Evolutionary conservation across 2,329 filamentous ascomycete species (phyloP).

Genomic region (Podosphaera aphanis): DNA sequence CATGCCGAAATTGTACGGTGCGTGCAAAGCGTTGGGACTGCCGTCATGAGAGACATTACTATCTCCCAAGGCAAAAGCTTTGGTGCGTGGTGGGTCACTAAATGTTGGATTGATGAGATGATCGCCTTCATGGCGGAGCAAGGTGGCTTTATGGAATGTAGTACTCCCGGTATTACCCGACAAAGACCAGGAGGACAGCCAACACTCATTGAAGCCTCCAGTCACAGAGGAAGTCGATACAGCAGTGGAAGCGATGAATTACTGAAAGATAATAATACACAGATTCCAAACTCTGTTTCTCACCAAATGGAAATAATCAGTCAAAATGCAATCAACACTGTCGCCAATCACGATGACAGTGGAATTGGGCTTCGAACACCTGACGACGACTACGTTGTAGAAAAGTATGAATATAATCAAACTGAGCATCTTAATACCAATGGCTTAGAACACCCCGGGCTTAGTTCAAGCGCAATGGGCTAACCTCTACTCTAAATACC

Average conservation of each 20-base stretch:
- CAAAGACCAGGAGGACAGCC: constrained; percentile 4
- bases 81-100: constrained; percentile 85
- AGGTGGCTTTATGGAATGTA: constrained; percentile 60
- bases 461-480: not conserved
- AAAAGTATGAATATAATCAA: constrained; percentile 1
- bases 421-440: not conserved
- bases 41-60: constrained; percentile 60
- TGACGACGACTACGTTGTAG: constrained; percentile 38
- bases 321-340: constrained; percentile 23
- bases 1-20: constrained; percentile 53
- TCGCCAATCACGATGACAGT: constrained; percentile 42
- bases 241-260: constrained; percentile 16
- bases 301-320: constrained; percentile 1
- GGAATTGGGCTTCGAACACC: constrained; percentile 49
- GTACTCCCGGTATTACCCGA: constrained; percentile 15
- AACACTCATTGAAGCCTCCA: constrained; percentile 7
- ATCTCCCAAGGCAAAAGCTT: constrained; percentile 59
- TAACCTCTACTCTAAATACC: not conserved
- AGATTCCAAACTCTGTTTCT: constrained; percentile 7
- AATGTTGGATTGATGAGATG: constrained; percentile 92
- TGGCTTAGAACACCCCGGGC: not conserved
- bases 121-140: constrained; percentile 71
- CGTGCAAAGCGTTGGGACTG: constrained; percentile 51
- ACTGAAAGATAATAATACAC: constrained; percentile 8
- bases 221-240: constrained; percentile 12